These are phyloP conservation scores for Fusarium compactum DNA, from an alignment of 2,329 filamentous ascomycete species.

Conservation along the genomic window DNA sequence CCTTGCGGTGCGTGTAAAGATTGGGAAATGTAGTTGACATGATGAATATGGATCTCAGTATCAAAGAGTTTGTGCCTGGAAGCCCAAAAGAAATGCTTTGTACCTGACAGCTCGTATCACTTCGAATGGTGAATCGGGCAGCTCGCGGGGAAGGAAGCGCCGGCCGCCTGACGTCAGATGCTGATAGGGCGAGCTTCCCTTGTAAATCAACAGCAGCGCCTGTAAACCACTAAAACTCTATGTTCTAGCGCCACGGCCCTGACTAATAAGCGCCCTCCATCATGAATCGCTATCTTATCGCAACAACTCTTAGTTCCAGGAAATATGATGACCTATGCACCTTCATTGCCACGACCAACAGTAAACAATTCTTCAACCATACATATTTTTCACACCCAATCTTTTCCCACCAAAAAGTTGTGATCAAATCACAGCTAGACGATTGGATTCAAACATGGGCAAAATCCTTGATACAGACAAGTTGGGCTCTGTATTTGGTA, in stretches of 20 bases:
- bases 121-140: conserved; percentile 17
- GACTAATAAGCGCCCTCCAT: conserved; percentile 42
- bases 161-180: conserved; percentile 30
- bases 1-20: conserved; percentile 84
- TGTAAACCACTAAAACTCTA: conserved; percentile 22
- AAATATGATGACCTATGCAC: conserved; percentile 45
- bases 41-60: neutral
- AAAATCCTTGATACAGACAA: conserved; percentile 62
- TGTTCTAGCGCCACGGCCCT: conserved; percentile 18
- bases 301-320: conserved; percentile 3
- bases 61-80: neutral
- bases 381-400: conserved; percentile 17
- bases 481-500: conserved; percentile 65
- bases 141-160: conserved; percentile 37
- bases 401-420: conserved; percentile 20
- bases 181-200: conserved; percentile 29
- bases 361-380: conserved; percentile 24
- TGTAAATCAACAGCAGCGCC: conserved; percentile 26
- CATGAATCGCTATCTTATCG: conserved; percentile 47
- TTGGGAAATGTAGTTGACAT: conserved; percentile 74
- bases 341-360: conserved; percentile 31
- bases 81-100: conserved; percentile 2
- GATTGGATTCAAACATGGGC: conserved; percentile 53
- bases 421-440: conserved; percentile 21
- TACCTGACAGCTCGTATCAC: conserved; percentile 3